Percentiles rank a stretch among this genome's conserved stretches.
phyloP scores from a whole-genome alignment of 2,329 filamentous ascomycete species.

The Apiospora malaysiana region DNA sequence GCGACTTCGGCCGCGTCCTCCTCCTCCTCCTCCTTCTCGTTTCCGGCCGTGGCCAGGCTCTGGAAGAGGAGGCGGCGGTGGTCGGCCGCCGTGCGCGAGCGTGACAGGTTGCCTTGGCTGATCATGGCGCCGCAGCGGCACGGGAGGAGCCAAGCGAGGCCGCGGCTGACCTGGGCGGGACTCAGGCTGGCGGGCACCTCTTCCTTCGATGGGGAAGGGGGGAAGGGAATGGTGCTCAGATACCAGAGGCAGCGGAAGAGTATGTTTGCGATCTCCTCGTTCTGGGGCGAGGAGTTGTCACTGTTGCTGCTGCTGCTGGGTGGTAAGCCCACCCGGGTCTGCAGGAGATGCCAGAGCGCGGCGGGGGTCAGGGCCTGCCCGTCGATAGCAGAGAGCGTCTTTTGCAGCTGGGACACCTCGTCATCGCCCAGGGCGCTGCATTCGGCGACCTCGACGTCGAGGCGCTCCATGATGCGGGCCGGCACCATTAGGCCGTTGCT shows the following conservation, averaged over 20 bases:
- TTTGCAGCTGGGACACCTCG: background rate
- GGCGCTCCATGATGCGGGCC: constrained; percentile 21
- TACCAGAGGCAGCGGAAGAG: constrained; percentile 27
- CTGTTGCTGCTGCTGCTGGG: too few relatives aligned
- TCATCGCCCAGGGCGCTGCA: background rate
- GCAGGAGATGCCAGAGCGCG: constrained; percentile 25
- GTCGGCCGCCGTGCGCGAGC: constrained; percentile 27
- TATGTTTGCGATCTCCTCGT: constrained; percentile 18
- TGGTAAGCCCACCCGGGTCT: constrained; percentile 23
- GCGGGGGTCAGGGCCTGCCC: background rate
- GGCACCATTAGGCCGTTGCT: constrained; percentile 18
- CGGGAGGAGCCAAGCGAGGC: constrained; percentile 27
- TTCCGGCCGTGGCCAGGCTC: constrained; percentile 26
- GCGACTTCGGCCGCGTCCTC: background rate
- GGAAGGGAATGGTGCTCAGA: constrained; percentile 29
- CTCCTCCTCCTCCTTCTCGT: too few relatives aligned
- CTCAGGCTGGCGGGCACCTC: too few relatives aligned
- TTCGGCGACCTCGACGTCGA: constrained; percentile 6
- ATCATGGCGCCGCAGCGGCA: constrained; percentile 25
- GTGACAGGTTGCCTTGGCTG: constrained; percentile 24
- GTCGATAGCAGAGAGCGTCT: background rate
- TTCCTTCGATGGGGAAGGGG: background rate
- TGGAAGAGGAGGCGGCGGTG: constrained; percentile 30
- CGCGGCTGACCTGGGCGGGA: constrained; percentile 22
- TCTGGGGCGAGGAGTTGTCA: constrained; percentile 18